These are phyloP conservation scores for Colletotrichum karsti DNA, from an alignment of 2,329 filamentous ascomycete genomes.

Conservation along the genomic window DNA sequence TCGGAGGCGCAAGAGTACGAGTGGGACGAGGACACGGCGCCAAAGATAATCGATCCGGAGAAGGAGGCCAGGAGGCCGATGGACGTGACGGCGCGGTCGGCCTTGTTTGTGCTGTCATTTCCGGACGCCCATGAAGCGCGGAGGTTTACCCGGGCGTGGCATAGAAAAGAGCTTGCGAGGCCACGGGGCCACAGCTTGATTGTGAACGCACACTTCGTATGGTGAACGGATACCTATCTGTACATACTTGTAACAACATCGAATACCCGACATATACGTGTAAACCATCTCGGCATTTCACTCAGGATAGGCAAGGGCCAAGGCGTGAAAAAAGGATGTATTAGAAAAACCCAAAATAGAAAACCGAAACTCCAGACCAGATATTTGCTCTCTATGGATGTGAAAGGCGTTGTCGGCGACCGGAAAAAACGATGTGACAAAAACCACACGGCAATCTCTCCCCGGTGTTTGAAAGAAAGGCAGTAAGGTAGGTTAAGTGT, in stretches of 20 bases:
- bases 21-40: background rate
- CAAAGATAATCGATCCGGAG: background rate
- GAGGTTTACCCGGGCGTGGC: conserved; percentile 52
- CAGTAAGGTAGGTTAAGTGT: background rate
- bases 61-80: background rate
- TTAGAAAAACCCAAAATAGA: conserved; percentile 49
- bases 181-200: background rate
- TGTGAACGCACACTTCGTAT: conserved; percentile 23
- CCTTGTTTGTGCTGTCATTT: conserved; percentile 44
- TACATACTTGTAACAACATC: background rate
- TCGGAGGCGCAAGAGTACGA: background rate
- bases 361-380: conserved; percentile 57
- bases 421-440: conserved; percentile 17
- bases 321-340: conserved; percentile 38
- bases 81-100: conserved; percentile 17
- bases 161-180: conserved; percentile 39
- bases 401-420: conserved; percentile 28
- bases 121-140: conserved; percentile 40
- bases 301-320: background rate
- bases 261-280: background rate
- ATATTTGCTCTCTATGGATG: conserved; percentile 48
- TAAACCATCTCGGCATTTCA: background rate
- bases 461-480: background rate
- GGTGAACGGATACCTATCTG: conserved; percentile 21
- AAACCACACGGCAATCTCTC: conserved; percentile 16